phyloP scores from a whole-genome alignment of 2,329 filamentous ascomycete species.

The Alternaria sp. region DNA sequence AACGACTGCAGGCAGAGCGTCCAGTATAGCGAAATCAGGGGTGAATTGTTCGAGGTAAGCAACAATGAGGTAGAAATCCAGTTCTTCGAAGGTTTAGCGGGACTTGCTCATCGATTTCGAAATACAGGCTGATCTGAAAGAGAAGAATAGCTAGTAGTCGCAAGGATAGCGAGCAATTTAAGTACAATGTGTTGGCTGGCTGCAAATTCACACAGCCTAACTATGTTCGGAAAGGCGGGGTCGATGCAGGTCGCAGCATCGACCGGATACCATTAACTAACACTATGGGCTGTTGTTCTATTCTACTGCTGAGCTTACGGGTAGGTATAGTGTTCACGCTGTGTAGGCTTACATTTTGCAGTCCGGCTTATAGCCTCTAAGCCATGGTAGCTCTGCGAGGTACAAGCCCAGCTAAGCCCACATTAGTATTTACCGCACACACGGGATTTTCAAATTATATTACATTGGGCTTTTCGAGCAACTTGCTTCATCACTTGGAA shows the following conservation, averaged over 20 bases:
- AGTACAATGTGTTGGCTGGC: background rate
- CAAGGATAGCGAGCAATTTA: background rate
- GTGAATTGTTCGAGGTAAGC: slow-evolving; percentile 15
- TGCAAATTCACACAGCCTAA: slow-evolving; percentile 9
- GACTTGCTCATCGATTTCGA: background rate
- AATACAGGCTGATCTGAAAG: background rate
- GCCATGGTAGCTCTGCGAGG: background rate
- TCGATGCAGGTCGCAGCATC: slow-evolving; percentile 7
- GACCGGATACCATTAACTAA: background rate
- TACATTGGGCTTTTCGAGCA: background rate
- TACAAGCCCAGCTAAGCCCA: background rate
- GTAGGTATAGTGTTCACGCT: background rate
- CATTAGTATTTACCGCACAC: background rate
- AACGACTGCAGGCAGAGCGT: slow-evolving; percentile 27
- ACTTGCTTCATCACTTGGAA: background rate
- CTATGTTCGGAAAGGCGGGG: slow-evolving; percentile 17
- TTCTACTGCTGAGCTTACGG: background rate
- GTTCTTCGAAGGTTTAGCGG: background rate
- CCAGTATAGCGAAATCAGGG: background rate
- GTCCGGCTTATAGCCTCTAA: background rate
- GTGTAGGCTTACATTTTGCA: background rate
- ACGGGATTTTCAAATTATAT: background rate
- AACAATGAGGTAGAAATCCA: slow-evolving; percentile 17
- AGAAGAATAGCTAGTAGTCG: background rate
- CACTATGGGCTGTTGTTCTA: background rate